Percentiles rank a stretch among this genome's conserved stretches.
phyloP scores from a whole-genome alignment of 305 asterid species.

The Fraxinus paxiana region DNA sequence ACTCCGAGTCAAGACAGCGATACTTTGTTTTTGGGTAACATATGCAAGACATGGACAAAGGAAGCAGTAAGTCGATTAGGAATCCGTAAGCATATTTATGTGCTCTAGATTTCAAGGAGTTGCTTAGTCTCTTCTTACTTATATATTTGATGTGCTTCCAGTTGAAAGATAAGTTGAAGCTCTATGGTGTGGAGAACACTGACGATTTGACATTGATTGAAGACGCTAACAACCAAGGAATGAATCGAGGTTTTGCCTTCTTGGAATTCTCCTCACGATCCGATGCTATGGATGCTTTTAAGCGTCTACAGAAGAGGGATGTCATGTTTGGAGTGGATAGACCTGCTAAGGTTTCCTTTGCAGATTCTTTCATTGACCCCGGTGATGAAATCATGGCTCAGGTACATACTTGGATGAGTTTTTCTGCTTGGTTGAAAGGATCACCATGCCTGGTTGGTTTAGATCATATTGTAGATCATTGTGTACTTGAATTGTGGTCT shows the following conservation, averaged over 20 bases:
- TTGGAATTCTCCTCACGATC: constrained; percentile 86
- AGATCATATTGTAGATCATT: neutral
- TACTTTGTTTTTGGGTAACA: constrained; percentile 87
- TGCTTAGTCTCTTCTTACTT: constrained; percentile 35
- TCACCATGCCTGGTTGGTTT: neutral
- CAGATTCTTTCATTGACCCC: constrained; percentile 94
- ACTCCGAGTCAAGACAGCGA: constrained; percentile 98
- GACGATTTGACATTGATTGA: constrained; percentile 53
- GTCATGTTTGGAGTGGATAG: constrained; percentile 82
- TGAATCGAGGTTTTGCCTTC: constrained; percentile 54
- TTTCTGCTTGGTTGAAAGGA: constrained; percentile 19
- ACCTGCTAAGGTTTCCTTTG: constrained; percentile 97
- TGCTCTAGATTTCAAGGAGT: constrained; percentile 19
- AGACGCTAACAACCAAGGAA: constrained; percentile 43
- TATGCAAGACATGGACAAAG: constrained; percentile 92
- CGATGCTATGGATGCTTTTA: constrained; percentile 97
- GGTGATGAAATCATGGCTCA: constrained; percentile 99
- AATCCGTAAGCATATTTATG: constrained; percentile 24
- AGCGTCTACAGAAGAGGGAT: constrained; percentile 86
- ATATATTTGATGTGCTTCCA: constrained; percentile 40
- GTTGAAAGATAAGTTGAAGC: constrained; percentile 50
- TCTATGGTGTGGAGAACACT: constrained; percentile 42
- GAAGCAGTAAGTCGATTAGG: constrained; percentile 76
- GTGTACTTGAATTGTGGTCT: neutral
- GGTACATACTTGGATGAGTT: constrained; percentile 50